Evolutionary conservation across 495 filamentous ascomycete species (phyloP).

Genomic region (Trichocladium uniseriatum): DNA sequence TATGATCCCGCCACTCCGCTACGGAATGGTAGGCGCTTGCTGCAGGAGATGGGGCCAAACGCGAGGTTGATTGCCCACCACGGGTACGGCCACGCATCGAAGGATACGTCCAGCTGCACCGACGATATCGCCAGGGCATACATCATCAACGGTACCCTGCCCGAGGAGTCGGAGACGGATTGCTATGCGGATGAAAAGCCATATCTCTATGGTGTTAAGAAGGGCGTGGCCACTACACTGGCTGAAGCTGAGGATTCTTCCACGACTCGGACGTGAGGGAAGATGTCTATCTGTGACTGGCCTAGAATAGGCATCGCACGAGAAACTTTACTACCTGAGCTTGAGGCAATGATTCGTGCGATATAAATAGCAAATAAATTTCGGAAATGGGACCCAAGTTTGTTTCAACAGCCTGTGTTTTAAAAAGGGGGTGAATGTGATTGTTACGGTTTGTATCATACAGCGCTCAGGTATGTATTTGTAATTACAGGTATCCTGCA

Average conservation of each 20-base stretch:
- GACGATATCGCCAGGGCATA: slow-evolving; percentile 29
- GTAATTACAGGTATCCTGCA: too few relatives aligned
- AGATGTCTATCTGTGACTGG: too few relatives aligned
- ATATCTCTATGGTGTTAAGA: slow-evolving; percentile 27
- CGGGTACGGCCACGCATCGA: slow-evolving; percentile 38
- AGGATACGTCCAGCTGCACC: slow-evolving; percentile 35
- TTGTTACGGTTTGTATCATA: too few relatives aligned
- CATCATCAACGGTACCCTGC: slow-evolving; percentile 31
- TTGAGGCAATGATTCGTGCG: too few relatives aligned
- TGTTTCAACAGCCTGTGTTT: too few relatives aligned
- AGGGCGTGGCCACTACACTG: not conserved
- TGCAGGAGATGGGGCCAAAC: slow-evolving; percentile 36
- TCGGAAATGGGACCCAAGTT: too few relatives aligned
- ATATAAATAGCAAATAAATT: too few relatives aligned
- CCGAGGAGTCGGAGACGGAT: slow-evolving; percentile 28
- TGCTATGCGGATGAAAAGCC: slow-evolving; percentile 39
- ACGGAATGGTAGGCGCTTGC: slow-evolving; percentile 33
- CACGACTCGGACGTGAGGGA: slow-evolving; percentile 19
- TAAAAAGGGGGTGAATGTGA: too few relatives aligned
- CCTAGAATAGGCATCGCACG: too few relatives aligned
- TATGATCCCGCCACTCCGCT: slow-evolving; percentile 42
- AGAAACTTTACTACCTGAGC: too few relatives aligned
- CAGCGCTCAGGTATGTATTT: too few relatives aligned
- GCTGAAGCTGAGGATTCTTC: slow-evolving; percentile 15
- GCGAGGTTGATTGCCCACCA: slow-evolving; percentile 38